phyloP scores from a whole-genome alignment of 768 basidiomycete genomes.

The Serendipita sp. region DNA sequence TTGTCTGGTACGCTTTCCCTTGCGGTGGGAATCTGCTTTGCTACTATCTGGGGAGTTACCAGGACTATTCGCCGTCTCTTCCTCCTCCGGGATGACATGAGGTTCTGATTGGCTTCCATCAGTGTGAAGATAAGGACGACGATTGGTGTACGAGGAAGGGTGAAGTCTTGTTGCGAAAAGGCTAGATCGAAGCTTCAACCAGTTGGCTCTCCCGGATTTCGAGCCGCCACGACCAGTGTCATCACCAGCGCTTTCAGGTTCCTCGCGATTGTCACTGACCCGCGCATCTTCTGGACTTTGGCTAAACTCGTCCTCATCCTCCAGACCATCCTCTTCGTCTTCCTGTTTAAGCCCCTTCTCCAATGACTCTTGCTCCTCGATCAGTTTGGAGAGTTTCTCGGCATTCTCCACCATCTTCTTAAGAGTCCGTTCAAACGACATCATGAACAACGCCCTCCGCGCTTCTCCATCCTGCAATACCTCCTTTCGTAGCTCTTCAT shows the following conservation, averaged over 20 bases:
- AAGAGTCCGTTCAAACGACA: slow-evolving; percentile 26
- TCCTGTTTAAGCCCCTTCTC: background rate
- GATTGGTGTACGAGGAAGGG: background rate
- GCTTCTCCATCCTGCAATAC: slow-evolving; percentile 29
- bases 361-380: slow-evolving; percentile 8
- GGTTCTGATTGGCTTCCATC: background rate
- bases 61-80: background rate
- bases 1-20: background rate
- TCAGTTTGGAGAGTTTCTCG: slow-evolving; percentile 8
- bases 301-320: background rate
- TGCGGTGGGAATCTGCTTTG: background rate
- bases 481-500: slow-evolving; percentile 23
- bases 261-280: background rate
- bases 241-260: background rate
- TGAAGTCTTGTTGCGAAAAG: background rate
- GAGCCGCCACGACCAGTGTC: too few species aligned
- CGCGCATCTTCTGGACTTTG: background rate
- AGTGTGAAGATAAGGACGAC: background rate
- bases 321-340: background rate
- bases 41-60: background rate
- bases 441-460: slow-evolving; percentile 28
- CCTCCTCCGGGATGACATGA: background rate
- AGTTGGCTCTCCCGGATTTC: background rate
- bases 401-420: slow-evolving; percentile 12
- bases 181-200: background rate